phyloP scores from a whole-genome alignment of 371 early-diverging fungal species.

The Mortierella sp. region DNA sequence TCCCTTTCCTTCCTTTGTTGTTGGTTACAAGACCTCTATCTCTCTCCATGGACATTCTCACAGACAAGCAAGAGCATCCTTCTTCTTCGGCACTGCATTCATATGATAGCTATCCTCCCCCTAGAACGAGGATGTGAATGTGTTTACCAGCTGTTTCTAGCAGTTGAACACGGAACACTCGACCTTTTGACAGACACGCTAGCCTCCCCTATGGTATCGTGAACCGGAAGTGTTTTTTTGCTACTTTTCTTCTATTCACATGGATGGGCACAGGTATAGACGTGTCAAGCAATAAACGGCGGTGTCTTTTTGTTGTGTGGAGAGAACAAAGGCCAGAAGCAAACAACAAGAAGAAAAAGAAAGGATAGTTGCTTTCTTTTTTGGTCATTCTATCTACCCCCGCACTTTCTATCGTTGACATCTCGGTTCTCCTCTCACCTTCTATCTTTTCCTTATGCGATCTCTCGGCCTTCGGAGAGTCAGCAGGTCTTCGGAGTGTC shows the following conservation, averaged over 20 bases:
- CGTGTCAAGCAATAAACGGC: background rate
- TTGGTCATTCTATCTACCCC: background rate
- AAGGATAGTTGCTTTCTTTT: background rate
- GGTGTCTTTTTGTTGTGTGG: background rate
- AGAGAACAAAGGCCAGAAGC: background rate
- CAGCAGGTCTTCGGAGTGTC: too few relatives aligned
- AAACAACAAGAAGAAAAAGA: background rate
- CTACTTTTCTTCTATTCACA: conserved; percentile 2
- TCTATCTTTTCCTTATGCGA: too few relatives aligned
- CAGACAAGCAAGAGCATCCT: background rate
- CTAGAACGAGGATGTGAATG: background rate
- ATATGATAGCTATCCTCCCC: background rate
- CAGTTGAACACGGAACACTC: background rate
- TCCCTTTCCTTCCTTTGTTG: background rate
- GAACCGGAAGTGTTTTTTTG: background rate
- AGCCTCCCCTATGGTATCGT: background rate
- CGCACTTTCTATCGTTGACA: background rate
- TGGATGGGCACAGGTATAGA: background rate
- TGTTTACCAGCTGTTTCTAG: conserved; percentile 9
- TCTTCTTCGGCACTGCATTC: background rate
- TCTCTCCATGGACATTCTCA: background rate
- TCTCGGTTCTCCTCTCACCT: too few relatives aligned
- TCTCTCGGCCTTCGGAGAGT: too few relatives aligned
- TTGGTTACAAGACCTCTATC: background rate
- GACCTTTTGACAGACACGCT: background rate